These are phyloP conservation scores for Nymphaea thermarum DNA, from an alignment of 164 flowering plant species.

Conservation along the genomic window DNA sequence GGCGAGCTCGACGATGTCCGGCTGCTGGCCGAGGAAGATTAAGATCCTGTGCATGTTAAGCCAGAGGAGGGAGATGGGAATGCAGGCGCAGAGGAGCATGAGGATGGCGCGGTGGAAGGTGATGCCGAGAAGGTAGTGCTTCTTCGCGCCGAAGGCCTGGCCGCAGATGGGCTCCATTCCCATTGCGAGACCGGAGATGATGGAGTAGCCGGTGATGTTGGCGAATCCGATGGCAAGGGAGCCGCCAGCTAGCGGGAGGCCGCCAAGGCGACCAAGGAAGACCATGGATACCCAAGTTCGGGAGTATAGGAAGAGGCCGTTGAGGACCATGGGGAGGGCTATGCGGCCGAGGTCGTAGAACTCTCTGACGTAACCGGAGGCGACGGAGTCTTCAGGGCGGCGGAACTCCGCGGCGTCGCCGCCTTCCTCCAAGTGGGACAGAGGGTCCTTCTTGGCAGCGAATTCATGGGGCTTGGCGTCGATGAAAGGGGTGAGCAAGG, in stretches of 20 bases:
- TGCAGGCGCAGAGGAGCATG: conserved; percentile 42
- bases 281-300: conserved; percentile 81
- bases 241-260: conserved; percentile 71
- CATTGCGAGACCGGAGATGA: conserved; percentile 67
- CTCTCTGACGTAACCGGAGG: background rate
- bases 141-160: conserved; percentile 76
- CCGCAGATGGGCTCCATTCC: conserved; percentile 94
- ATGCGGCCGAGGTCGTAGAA: background rate
- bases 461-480: background rate
- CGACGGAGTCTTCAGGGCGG: background rate
- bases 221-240: conserved; percentile 81
- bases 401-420: background rate
- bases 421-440: background rate
- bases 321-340: conserved; percentile 59
- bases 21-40: conserved; percentile 41
- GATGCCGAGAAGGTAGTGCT: conserved; percentile 42
- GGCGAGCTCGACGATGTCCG: conserved; percentile 37
- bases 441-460: background rate
- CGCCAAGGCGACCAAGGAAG: conserved; percentile 74
- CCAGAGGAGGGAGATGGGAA: conserved; percentile 80
- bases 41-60: conserved; percentile 39
- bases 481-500: background rate
- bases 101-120: conserved; percentile 69
- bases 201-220: conserved; percentile 87
- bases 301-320: conserved; percentile 62